A percentile compares a stretch with the other conserved stretches of the same genome.
These are phyloP conservation scores for Xylariaceae sp. DNA, from an alignment of 2,329 filamentous ascomycete genomes.

Conservation along the genomic window DNA sequence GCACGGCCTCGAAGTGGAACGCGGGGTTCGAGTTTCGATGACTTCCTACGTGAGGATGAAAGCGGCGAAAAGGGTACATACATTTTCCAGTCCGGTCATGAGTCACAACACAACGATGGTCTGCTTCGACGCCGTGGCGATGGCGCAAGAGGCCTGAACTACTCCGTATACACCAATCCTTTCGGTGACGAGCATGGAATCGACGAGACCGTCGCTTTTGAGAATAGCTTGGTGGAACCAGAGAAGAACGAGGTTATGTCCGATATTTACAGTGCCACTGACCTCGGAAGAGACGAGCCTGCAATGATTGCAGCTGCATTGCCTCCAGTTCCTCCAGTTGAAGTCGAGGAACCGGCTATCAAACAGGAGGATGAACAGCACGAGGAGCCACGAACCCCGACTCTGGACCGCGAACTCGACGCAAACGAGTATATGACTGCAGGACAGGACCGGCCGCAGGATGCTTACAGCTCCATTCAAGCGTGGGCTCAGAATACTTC, in stretches of 20 bases:
- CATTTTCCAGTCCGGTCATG: slow-evolving; percentile 54
- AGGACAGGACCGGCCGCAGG: slow-evolving; percentile 34
- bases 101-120: slow-evolving; percentile 39
- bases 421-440: slow-evolving; percentile 50
- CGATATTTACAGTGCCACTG: slow-evolving; percentile 56
- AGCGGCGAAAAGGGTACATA: slow-evolving; percentile 47
- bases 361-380: slow-evolving; percentile 6
- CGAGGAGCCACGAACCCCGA: slow-evolving; percentile 14
- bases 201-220: slow-evolving; percentile 40
- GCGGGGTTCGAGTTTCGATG: slow-evolving; percentile 49
- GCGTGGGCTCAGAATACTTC: slow-evolving; percentile 59
- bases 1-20: slow-evolving; percentile 19
- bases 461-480: slow-evolving; percentile 58
- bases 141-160: slow-evolving; percentile 41
- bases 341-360: slow-evolving; percentile 21
- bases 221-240: slow-evolving; percentile 39
- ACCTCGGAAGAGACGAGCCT: slow-evolving; percentile 27
- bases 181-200: slow-evolving; percentile 56
- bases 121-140: slow-evolving; percentile 47
- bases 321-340: slow-evolving; percentile 27
- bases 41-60: slow-evolving; percentile 50
- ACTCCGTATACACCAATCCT: slow-evolving; percentile 51
- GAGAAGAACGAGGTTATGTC: slow-evolving; percentile 44
- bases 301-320: slow-evolving; percentile 13
- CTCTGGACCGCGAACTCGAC: slow-evolving; percentile 35